These are phyloP conservation scores for Russula sp. DNA, from an alignment of 768 basidiomycete species.

Conservation along the genomic window DNA sequence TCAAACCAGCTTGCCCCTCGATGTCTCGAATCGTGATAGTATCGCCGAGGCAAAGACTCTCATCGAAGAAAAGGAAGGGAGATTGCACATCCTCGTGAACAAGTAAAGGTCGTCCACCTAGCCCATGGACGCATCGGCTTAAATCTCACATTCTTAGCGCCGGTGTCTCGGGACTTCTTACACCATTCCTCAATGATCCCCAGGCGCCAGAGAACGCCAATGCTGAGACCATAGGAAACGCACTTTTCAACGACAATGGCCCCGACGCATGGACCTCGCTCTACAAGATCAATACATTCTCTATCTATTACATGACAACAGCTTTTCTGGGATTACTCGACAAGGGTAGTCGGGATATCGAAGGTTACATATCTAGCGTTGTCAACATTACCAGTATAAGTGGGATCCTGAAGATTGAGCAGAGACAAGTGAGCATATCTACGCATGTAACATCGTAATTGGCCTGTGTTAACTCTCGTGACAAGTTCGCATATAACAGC, in stretches of 20 bases:
- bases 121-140: not conserved
- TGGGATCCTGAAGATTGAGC: conserved; percentile 61
- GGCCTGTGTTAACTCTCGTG: not conserved
- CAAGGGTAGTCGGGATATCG: conserved; percentile 57
- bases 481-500: conserved; percentile 79
- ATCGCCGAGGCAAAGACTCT: conserved; percentile 50
- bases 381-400: conserved; percentile 78
- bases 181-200: conserved; percentile 51
- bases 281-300: conserved; percentile 63
- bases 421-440: conserved; percentile 58
- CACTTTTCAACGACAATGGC: conserved; percentile 63
- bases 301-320: conserved; percentile 71
- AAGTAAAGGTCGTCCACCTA: conserved; percentile 46
- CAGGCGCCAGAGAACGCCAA: conserved; percentile 54
- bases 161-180: conserved; percentile 62
- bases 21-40: conserved; percentile 63
- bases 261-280: conserved; percentile 57
- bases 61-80: conserved; percentile 57
- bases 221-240: conserved; percentile 58
- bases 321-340: conserved; percentile 73
- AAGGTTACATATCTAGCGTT: conserved; percentile 55
- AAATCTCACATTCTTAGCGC: conserved; percentile 41
- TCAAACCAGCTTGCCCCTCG: conserved; percentile 52
- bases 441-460: not conserved
- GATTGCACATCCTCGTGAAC: conserved; percentile 73